Base-by-base conservation (phyloP, 805 yeast species). In the Pichia eremophila region DNA sequence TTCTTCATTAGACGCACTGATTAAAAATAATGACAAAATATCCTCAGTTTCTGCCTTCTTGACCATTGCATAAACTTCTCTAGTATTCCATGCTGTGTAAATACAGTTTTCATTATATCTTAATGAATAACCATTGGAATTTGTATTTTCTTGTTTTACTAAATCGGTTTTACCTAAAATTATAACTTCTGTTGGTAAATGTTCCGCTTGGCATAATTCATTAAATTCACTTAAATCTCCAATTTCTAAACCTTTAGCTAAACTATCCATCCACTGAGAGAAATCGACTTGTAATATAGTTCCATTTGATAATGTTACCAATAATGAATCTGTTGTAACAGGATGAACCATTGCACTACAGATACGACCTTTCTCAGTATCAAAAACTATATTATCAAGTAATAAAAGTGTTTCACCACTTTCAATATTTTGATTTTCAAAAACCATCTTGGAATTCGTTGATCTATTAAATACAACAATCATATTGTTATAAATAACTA, bases 221-320 rank as follows among this genome's bases (percentile, higher is more conserved):
- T 39, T 31, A 35, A 62, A 58, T 6, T 43, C 48, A 1, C 45
- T 44, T 10, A 57, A 44, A 41, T 57, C 54, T 17, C 55, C 59
- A 7, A 53, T 45, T 15, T 35, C 38, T 8, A 62, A 44, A 6
- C 58, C 49, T 2, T 39, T 29, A 10, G 45, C 39, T 18, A 65
- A 45, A 2, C 46, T 32, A 7, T 44, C 22, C 43, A 57, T 53
- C 69, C 69, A 65, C 27, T 46, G 32, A 1, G 60, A 49, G 39
- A 57, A 61, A 50, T 65, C 67, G 18, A 64, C 41, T 31, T 53
- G 57, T 8, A 65, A 38, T 8, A 65, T 27, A 25, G 57, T 51
- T 3, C 54, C 53, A 15, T 45, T 44, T 10, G 60, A 51, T 2
- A 57, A 54, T 1, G 55, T 51, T 19, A 57, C 35, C 14, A 61